These are phyloP conservation scores for Auricularia sp. DNA, from an alignment of 768 basidiomycete species.

Conservation along the genomic window DNA sequence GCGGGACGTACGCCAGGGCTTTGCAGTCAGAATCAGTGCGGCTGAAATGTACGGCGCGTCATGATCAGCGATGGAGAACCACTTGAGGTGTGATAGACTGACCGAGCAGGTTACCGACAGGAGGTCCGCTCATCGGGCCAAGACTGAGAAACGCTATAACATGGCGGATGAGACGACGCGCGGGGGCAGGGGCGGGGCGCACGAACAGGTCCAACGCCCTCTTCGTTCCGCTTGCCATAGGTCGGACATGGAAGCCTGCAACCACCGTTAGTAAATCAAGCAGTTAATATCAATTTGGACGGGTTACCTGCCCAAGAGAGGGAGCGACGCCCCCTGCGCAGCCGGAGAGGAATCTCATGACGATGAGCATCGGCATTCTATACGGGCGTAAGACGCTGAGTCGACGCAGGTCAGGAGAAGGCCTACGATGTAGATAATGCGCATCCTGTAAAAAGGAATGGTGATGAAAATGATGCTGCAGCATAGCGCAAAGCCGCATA, in stretches of 20 bases:
- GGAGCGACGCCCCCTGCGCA: neutral
- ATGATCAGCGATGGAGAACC: neutral
- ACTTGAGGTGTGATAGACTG: neutral
- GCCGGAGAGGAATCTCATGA: neutral
- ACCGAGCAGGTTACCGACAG: conserved; percentile 5
- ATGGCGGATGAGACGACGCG: neutral
- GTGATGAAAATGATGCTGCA: neutral
- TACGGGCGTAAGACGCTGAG: neutral
- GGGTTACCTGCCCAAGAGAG: neutral
- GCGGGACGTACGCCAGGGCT: conserved; percentile 1
- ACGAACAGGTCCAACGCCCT: conserved; percentile 1
- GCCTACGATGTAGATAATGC: conserved; percentile 1
- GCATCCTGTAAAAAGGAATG: neutral
- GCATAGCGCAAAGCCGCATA: neutral
- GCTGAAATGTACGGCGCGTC: neutral
- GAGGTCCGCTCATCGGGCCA: conserved; percentile 3
- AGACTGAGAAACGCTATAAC: neutral
- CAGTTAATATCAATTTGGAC: no score
- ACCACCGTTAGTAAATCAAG: no score
- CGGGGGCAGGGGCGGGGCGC: neutral
- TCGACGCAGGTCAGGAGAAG: neutral
- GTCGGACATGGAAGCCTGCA: conserved; percentile 6
- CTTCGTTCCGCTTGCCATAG: neutral
- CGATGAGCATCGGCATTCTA: conserved; percentile 4
- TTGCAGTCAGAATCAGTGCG: conserved; percentile 1